These are phyloP conservation scores for Torulaspora indica DNA, from an alignment of 805 yeast genomes.

Conservation along the genomic window DNA sequence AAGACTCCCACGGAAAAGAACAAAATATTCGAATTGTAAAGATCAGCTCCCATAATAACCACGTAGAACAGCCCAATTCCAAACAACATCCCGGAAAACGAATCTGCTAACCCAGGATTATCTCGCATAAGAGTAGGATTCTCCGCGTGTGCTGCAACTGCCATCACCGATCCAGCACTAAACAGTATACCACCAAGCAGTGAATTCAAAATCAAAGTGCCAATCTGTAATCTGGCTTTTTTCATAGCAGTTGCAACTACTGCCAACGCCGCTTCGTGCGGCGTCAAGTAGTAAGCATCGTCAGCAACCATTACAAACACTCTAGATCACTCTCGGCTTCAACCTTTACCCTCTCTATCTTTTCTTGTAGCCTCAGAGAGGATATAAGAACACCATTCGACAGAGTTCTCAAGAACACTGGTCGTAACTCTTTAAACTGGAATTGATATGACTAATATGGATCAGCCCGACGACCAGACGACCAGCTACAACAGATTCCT, in stretches of 20 bases:
- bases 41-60: slow-evolving; percentile 67
- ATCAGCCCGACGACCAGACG: too few species aligned
- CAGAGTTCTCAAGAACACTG: too few species aligned
- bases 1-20: slow-evolving; percentile 65
- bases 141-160: slow-evolving; percentile 50
- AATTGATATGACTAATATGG: too few species aligned
- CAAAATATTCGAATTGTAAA: slow-evolving; percentile 68
- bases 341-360: not conserved
- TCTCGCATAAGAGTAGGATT: slow-evolving; percentile 40
- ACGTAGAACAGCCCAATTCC: slow-evolving; percentile 74
- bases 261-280: slow-evolving; percentile 78
- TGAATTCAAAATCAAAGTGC: slow-evolving; percentile 57
- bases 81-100: slow-evolving; percentile 58
- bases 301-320: slow-evolving; percentile 34
- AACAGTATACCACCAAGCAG: slow-evolving; percentile 67
- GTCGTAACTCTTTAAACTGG: too few species aligned
- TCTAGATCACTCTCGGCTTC: too few species aligned
- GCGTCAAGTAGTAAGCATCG: slow-evolving; percentile 59
- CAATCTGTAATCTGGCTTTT: slow-evolving; percentile 62
- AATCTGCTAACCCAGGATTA: slow-evolving; percentile 50
- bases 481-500: too few species aligned
- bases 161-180: slow-evolving; percentile 69
- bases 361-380: not conserved
- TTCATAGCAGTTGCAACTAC: slow-evolving; percentile 84
- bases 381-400: not conserved